phyloP scores from a whole-genome alignment of 768 basidiomycete genomes.

The Scleroderma bovista region DNA sequence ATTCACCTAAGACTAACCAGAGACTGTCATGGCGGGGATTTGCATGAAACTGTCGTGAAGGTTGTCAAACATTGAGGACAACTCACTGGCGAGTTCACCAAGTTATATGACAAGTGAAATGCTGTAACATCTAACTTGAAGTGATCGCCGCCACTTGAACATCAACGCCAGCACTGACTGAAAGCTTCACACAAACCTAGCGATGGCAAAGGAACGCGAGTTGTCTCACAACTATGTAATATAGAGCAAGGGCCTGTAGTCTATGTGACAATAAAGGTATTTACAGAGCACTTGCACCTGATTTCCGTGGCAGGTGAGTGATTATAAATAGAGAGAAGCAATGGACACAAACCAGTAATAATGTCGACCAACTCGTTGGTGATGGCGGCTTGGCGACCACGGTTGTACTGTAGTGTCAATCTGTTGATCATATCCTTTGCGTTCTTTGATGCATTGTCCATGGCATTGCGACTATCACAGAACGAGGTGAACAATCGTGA shows the following conservation, averaged over 20 bases:
- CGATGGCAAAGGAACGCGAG: background rate
- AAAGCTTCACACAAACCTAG: background rate
- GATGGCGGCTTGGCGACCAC: slow-evolving; percentile 97
- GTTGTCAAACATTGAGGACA: no score
- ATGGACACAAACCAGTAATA: slow-evolving; percentile 59
- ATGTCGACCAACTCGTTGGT: slow-evolving; percentile 94
- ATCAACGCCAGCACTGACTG: no score
- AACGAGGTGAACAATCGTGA: background rate
- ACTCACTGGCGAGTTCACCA: no score
- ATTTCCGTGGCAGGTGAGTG: background rate
- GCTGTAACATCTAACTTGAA: no score
- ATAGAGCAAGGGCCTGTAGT: slow-evolving; percentile 1
- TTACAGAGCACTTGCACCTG: slow-evolving; percentile 48
- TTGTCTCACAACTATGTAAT: background rate
- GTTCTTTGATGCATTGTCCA: slow-evolving; percentile 99
- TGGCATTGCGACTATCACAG: slow-evolving; percentile 75
- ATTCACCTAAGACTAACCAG: no score
- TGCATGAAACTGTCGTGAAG: no score
- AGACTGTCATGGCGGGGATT: no score
- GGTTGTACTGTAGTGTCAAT: slow-evolving; percentile 94
- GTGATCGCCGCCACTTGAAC: no score
- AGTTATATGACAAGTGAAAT: no score
- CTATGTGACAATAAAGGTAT: slow-evolving; percentile 16
- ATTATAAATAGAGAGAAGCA: background rate
- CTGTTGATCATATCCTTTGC: slow-evolving; percentile 87